Evolutionary conservation across 169 alveolate genomes (phyloP), one percentile per base, ranked within the genome.

Genomic region (Fabrea salina): DNA sequence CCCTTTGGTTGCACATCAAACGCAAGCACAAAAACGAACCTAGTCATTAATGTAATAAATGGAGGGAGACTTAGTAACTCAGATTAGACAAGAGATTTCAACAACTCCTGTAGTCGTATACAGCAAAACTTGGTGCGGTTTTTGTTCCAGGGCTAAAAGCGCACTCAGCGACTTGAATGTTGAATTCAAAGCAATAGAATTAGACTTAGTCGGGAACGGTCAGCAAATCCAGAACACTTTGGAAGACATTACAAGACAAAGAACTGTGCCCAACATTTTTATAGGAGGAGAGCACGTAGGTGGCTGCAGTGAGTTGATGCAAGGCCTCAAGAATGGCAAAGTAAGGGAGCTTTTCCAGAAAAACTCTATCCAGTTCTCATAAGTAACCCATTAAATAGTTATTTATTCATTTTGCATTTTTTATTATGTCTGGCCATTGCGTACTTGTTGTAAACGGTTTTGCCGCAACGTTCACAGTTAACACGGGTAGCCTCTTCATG

Each of bases 191-290:
- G 43, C 7, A 0, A 19, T 41, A 16, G 67, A 44, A 49, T 27
- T 70, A 5, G 79, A 70, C 35, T 19, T 1, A 7, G 5, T 44
- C 1, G n/a, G 19, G 13, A 35, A 70, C 0, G 79, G 67, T 19
- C 67, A 50, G 11, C 25, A 1, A 13, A 25, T 70, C 8, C 32
- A 44, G 39, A 70, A 44, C 2, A 37, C 49, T 5, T 35, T 70
- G 13, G n/a, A 44, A 16, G 40, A 41, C 33, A 19, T 43, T n/a
- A 78, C 84, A 0, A 61, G 57, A 7, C 67, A 50, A 66, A 61
- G 33, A 16, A 78, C 84, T 4, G 84, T 78, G 25, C 84, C 84
- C 5, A 78, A 78, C 33, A 78, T 78, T 6, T 78, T 70, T 35
- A 64, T 78, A 11, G 22, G 22, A 37, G 84, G 84, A 22, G 75